phyloP scores from a whole-genome alignment of 768 basidiomycete species.

The Agaricus blazei region DNA sequence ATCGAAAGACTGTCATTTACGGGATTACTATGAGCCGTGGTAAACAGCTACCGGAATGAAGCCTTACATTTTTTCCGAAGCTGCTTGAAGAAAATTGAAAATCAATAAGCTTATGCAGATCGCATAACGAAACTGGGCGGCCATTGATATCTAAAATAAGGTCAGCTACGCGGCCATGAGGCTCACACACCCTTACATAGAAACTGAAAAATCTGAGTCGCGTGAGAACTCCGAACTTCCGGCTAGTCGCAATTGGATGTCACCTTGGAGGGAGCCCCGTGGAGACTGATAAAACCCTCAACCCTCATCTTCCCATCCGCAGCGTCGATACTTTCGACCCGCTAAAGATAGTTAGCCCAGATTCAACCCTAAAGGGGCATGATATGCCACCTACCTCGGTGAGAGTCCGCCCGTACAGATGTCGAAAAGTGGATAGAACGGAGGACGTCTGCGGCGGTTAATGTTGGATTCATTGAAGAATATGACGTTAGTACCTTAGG shows the following conservation, averaged over 20 bases:
- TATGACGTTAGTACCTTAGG: conserved; percentile 48
- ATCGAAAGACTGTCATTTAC: conserved; percentile 26
- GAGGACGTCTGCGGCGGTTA: conserved; percentile 49
- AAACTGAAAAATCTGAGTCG: conserved; percentile 71
- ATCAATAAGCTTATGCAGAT: conserved; percentile 69
- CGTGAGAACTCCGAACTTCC: conserved; percentile 11
- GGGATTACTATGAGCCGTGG: not conserved
- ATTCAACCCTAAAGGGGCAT: not conserved
- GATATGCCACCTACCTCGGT: conserved; percentile 48
- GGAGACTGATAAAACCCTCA: conserved; percentile 82
- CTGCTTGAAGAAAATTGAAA: conserved; percentile 58
- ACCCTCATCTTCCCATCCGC: conserved; percentile 47
- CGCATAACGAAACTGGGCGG: conserved; percentile 60
- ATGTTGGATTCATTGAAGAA: not conserved
- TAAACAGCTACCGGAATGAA: not conserved
- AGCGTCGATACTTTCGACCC: conserved; percentile 59
- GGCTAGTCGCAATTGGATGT: conserved; percentile 9
- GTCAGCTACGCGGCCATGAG: conserved; percentile 6
- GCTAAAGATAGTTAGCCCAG: conserved; percentile 32
- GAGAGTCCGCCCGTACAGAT: conserved; percentile 68
- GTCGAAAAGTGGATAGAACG: conserved; percentile 61
- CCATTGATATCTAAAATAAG: conserved; percentile 65
- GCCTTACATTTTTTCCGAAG: conserved; percentile 67
- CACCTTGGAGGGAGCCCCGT: conserved; percentile 72
- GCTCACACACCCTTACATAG: conserved; percentile 53